Conservation (phyloP, 2,329 filamentous ascomycete species). For the Cladorrhinum sp. region DNA sequence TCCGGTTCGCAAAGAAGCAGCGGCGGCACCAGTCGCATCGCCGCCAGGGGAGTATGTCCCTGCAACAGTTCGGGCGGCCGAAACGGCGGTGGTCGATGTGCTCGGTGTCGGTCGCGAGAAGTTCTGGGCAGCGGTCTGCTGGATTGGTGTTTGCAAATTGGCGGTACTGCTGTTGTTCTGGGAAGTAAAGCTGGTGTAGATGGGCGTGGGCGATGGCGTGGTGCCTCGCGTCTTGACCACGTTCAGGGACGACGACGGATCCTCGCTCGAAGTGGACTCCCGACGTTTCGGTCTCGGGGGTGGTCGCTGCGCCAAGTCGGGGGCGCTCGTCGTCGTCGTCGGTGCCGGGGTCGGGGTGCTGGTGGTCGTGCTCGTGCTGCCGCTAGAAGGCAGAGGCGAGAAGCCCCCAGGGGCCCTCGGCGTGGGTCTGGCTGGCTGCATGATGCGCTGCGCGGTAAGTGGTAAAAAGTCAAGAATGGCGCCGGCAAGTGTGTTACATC, state of each 20-base stretch:
- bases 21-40: conserved; percentile 3
- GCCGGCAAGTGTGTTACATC: conserved; percentile 38
- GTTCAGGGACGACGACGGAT: conserved; percentile 38
- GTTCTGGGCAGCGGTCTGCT: conserved; percentile 37
- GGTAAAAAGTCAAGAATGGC: conserved; percentile 8
- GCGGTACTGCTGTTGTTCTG: conserved; percentile 47
- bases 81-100: conserved; percentile 24
- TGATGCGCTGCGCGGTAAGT: conserved; percentile 33
- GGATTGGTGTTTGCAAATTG: conserved; percentile 35
- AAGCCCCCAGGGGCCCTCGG: conserved; percentile 54
- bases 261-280: conserved; percentile 47
- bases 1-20: conserved; percentile 32
- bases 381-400: conserved; percentile 45
- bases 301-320: conserved; percentile 33
- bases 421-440: conserved; percentile 49
- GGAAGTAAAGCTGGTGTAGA: conserved; percentile 47
- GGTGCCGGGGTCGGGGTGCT: conserved; percentile 9
- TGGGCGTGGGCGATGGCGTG: conserved; percentile 40
- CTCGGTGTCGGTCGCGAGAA: conserved; percentile 57
- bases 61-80: conserved; percentile 28
- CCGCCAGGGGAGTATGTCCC: conserved; percentile 30
- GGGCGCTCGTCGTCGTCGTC: conserved; percentile 15
- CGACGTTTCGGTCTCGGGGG: conserved; percentile 41
- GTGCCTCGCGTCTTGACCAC: conserved; percentile 44
- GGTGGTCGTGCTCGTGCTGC: conserved; percentile 3